Evolutionary conservation across 108 stramenopile genomes (phyloP), one percentile per base, ranked within the genome.

Genomic region (Nannochloropsis gaditana): DNA sequence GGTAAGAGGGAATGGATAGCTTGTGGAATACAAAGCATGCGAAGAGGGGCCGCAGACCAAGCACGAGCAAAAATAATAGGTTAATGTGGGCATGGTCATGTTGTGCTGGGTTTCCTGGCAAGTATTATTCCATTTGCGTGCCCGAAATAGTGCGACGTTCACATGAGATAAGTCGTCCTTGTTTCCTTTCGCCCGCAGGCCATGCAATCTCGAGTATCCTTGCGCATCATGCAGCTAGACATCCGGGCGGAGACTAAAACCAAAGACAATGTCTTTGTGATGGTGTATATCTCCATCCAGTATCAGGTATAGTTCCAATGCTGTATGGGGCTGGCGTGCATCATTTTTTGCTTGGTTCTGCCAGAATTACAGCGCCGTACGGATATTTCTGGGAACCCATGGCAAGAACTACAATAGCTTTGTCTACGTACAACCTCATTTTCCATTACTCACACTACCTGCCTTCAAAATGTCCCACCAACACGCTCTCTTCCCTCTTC

Each of bases 231-330:
- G 83, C 94, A 84, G 95, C 93, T 42, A 94, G 90, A 89, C 43
- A 88, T 87, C 5, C 43, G 89, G 43, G 83, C 83, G 83, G 89
- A 90, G 86, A 87, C 86, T 11, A 89, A 90, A 92, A 98, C 96
- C 83, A 96, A 96, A 88, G 98, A 98, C 91, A 97, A 98, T 88
- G 98, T 98, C 83, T 98, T 98, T 90, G 90, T 96, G 21, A 94
- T 93, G 2, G 92, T 94, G 17, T 92, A 93, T 19, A 94, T 96
- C 31, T 90, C 88, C n/a, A 93, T 96, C 8, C 90, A 90, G 89
- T 90, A 90, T 84, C 89, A 90, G 84, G 59, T n/a, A 73, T n/a
- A n/a, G 31, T 31, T 31, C 0, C 31, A 31, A 31, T 31, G 31
- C 31, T 31, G 31, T 31, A 31, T 31, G 31, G 31, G 31, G 31